Evolutionary conservation across 352 stramenopile genomes (phyloP), one percentile per base, ranked within the genome.

Genomic region (Pythium brachiatum): DNA sequence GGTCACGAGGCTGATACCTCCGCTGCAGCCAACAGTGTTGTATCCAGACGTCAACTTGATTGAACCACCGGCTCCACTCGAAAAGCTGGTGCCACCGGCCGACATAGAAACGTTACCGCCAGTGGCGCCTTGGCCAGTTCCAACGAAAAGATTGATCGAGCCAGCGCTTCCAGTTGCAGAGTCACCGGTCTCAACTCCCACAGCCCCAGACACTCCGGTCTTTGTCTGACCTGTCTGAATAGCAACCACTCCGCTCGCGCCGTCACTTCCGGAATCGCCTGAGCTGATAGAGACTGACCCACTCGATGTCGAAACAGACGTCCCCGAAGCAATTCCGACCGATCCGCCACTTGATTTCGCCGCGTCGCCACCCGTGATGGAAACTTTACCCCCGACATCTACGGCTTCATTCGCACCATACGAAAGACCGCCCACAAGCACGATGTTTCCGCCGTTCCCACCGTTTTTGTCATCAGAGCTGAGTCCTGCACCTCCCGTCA

Each of bases 371-470:
- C 74, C 78, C 61, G 38, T 43, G 38, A 90, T 69, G 15, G 36
- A 48, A 36, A 88, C 52, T 25, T 50, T 46, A 15, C 75, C 81
- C 57, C 69, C 75, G 60, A 70, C 57, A 63, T 90, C 78, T 7
- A 26, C 25, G 2, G 38, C 64, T 29, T 53, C 62, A 63, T 80
- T 86, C 34, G 59, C 60, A 2, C 81, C 81, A 59, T 61, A 55
- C 21, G 82, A 73, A 21, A 65, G 52, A 21, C 84, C 84, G 26
- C 79, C 83, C 13, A 53, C 21, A 41, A 94, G 66, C 8, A 72
- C 57, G n/a, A 91, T 59, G 59, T 69, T 53, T 46, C 81, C 81
- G 25, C 81, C 81, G 43, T 83, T 78, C 29, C 85, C 85, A 44
- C 79, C 79, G 52, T 81, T 69, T 25, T 80, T 85, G 21, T 81